phyloP scores from a whole-genome alignment of 257 asterid species.

The Thymus quinquecostatus region DNA sequence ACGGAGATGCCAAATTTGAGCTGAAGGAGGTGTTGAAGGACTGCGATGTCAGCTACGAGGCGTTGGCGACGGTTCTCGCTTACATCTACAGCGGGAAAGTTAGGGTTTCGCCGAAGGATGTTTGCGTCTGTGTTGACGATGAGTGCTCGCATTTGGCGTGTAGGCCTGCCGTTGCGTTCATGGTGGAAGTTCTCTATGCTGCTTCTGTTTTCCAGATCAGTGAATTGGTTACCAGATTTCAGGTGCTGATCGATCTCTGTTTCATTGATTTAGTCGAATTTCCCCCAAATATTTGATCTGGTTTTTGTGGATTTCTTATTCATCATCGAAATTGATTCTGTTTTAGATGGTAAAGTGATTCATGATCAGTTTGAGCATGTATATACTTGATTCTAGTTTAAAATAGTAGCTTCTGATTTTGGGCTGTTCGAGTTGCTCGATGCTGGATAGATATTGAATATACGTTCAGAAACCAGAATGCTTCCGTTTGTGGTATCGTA shows the following conservation, averaged over 20 bases:
- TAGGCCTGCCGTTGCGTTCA: constrained; percentile 68
- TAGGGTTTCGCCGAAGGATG: constrained; percentile 60
- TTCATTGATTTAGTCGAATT: background rate
- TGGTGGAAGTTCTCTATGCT: constrained; percentile 71
- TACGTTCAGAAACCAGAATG: constrained; percentile 4
- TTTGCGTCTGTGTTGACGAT: constrained; percentile 75
- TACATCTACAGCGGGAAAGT: constrained; percentile 79
- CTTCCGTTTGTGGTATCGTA: constrained; percentile 21
- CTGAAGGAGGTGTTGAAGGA: constrained; percentile 78
- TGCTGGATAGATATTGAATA: constrained; percentile 13
- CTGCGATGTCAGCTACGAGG: constrained; percentile 71
- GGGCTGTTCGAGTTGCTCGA: background rate
- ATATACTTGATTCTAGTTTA: too few species aligned
- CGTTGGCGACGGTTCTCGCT: constrained; percentile 64
- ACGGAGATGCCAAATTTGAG: constrained; percentile 49
- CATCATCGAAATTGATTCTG: background rate
- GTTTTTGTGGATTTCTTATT: background rate
- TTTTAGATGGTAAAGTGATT: background rate
- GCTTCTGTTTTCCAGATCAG: constrained; percentile 70
- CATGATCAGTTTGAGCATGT: too few species aligned
- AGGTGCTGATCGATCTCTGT: constrained; percentile 49
- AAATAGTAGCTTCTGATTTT: too few species aligned
- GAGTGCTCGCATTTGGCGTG: constrained; percentile 88
- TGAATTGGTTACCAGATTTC: constrained; percentile 66
- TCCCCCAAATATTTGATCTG: background rate